Conservation (phyloP, 73 alveolate species). For the Symbiodinium pilosum region DNA sequence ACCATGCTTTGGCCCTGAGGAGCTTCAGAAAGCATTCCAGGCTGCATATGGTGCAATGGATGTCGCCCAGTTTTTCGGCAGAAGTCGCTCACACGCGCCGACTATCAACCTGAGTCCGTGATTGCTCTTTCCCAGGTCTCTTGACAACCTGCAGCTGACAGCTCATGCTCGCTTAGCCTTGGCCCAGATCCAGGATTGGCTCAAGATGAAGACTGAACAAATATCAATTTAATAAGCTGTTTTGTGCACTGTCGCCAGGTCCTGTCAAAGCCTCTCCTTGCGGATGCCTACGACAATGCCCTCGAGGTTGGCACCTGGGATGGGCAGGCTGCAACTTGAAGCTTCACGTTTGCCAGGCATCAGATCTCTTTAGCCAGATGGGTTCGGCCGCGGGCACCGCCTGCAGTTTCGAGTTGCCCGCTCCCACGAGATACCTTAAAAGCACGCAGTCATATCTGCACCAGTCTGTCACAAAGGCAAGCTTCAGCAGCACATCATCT, state of each 20-base stretch:
- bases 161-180: background rate
- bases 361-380: background rate
- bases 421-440: background rate
- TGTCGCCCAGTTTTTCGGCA: background rate
- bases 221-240: too few relatives aligned
- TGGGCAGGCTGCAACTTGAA: background rate
- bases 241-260: too few relatives aligned
- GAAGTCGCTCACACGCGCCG: too few relatives aligned
- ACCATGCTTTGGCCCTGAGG: background rate
- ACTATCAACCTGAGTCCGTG: background rate
- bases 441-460: too few relatives aligned
- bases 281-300: background rate
- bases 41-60: slow-evolving; percentile 53
- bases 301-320: background rate
- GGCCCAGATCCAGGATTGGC: slow-evolving; percentile 23
- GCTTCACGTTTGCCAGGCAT: background rate
- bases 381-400: background rate
- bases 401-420: slow-evolving; percentile 27
- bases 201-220: background rate
- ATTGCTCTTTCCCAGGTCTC: background rate
- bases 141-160: background rate
- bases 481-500: background rate
- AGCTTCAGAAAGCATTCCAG: background rate
- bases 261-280: background rate
- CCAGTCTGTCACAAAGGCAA: background rate